Evolutionary conservation across 768 basidiomycete species (phyloP), one percentile per base, ranked within the genome.

Genomic region (Macrolepiota albuminosa): DNA sequence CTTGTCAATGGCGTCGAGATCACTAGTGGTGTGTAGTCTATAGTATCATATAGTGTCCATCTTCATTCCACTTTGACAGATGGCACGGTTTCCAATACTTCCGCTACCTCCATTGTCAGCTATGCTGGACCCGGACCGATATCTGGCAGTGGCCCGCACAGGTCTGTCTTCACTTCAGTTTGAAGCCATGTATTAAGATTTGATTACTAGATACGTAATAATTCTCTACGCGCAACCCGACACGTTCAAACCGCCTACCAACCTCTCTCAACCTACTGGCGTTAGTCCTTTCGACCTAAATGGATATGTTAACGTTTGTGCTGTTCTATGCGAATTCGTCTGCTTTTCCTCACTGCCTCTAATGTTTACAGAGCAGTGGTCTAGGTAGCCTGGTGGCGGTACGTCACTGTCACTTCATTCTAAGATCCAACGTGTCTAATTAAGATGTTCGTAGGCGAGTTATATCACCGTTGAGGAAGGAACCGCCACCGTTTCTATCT

Each of bases 381-480:
- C 74, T 92, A 8, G 87, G 87, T 31, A 64, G 73, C 31, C 72
- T 89, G 52, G 74, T 89, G 47, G 88, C 86, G 31, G 89, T 86
- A 62, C 39, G 72, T 66, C 29, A 34, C 34, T 52, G 8, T 31
- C 45, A 47, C 43, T 34, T 18, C 34, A 52, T 26, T 50, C 29
- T n/a, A 36, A 26, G 29, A 49, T 40, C 13, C 13, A 24, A 7
- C 2, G 5, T 33, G 29, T 33, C 45, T 11, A 1, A 16, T 51
- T 4, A 31, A 29, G 47, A 68, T 14, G 29, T 54, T 33, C 39
- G 10, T 60, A 88, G 87, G 87, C 76, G 48, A 87, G 77, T 62
- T 93, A 91, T 75, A 81, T 91, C 66, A 82, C 79, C 5, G 91
- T 91, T 64, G 83, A 91, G 71, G 81, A 84, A 65, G 91, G 91